These are phyloP conservation scores for Thamnidium elegans DNA, from an alignment of 192 early-diverging fungal genomes.

Conservation along the genomic window DNA sequence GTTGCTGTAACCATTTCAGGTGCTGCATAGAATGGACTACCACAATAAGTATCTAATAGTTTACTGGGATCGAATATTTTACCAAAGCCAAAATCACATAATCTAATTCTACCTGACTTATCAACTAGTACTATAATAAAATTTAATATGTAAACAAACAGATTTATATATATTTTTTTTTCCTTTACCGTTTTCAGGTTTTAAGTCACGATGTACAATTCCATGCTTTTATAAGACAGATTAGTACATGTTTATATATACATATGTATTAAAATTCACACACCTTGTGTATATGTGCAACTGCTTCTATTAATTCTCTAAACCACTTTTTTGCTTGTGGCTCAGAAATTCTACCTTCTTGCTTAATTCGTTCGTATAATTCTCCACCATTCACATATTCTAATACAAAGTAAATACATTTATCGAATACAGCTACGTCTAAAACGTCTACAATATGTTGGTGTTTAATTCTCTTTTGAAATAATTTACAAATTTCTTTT, in stretches of 20 bases:
- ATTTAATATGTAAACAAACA: constrained; percentile 20
- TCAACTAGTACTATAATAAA: constrained; percentile 32
- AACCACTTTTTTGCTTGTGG: constrained; percentile 59
- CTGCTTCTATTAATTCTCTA: constrained; percentile 68
- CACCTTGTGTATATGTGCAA: constrained; percentile 31
- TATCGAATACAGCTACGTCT: constrained; percentile 23
- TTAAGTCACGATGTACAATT: constrained; percentile 74
- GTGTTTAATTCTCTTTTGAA: constrained; percentile 33
- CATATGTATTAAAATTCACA: too few relatives aligned
- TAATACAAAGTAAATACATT: constrained; percentile 34
- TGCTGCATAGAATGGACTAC: constrained; percentile 33
- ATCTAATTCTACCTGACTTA: constrained; percentile 56
- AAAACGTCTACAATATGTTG: constrained; percentile 50
- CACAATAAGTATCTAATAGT: constrained; percentile 40
- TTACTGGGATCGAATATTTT: constrained; percentile 64
- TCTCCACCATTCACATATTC: constrained; percentile 36
- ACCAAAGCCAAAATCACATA: constrained; percentile 22
- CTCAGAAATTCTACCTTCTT: constrained; percentile 47
- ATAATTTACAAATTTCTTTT: constrained; percentile 38
- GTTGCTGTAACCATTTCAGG: constrained; percentile 32
- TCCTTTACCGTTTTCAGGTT: constrained; percentile 62
- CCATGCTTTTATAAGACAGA: constrained; percentile 35
- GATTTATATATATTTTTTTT: constrained; percentile 52
- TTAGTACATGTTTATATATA: too few relatives aligned
- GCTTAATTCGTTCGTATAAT: constrained; percentile 21